phyloP scores from a whole-genome alignment of 2,329 filamentous ascomycete species.

The Ophiostoma tasmaniense region DNA sequence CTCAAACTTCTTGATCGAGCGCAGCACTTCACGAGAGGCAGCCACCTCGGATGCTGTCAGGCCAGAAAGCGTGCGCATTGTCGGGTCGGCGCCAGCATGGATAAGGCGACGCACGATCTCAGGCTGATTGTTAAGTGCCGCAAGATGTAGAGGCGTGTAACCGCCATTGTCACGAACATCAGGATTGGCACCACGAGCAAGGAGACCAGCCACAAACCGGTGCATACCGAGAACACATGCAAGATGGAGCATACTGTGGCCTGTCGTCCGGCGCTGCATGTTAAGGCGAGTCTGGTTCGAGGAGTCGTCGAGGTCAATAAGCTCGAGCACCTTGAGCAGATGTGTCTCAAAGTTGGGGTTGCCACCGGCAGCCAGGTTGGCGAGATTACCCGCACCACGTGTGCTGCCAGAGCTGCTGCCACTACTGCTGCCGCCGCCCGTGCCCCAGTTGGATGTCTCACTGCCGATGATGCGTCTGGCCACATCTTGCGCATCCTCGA shows the following conservation, averaged over 20 bases:
- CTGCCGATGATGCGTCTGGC: constrained; percentile 51
- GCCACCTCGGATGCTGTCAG: constrained; percentile 65
- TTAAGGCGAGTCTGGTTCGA: constrained; percentile 60
- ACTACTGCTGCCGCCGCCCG: constrained; percentile 22
- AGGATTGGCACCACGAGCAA: constrained; percentile 69
- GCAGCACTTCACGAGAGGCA: constrained; percentile 54
- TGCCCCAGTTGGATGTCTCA: constrained; percentile 38
- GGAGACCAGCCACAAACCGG: constrained; percentile 65
- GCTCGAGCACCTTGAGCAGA: constrained; percentile 65
- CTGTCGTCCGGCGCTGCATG: constrained; percentile 50
- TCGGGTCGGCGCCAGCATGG: constrained; percentile 63
- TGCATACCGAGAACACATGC: constrained; percentile 67
- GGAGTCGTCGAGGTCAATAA: constrained; percentile 70
- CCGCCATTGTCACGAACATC: constrained; percentile 69
- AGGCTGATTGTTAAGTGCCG: constrained; percentile 64
- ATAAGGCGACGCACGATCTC: constrained; percentile 71
- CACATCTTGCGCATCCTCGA: constrained; percentile 53
- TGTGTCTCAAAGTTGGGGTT: constrained; percentile 53
- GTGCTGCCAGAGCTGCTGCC: constrained; percentile 36
- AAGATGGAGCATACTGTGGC: constrained; percentile 74
- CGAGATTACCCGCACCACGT: constrained; percentile 8
- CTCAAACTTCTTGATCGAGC: constrained; percentile 53
- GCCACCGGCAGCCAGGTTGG: constrained; percentile 14
- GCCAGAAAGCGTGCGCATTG: constrained; percentile 59
- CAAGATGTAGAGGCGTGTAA: constrained; percentile 75